Evolutionary conservation across 495 filamentous ascomycete species (phyloP).

Genomic region (Lophiostoma macrostomum): DNA sequence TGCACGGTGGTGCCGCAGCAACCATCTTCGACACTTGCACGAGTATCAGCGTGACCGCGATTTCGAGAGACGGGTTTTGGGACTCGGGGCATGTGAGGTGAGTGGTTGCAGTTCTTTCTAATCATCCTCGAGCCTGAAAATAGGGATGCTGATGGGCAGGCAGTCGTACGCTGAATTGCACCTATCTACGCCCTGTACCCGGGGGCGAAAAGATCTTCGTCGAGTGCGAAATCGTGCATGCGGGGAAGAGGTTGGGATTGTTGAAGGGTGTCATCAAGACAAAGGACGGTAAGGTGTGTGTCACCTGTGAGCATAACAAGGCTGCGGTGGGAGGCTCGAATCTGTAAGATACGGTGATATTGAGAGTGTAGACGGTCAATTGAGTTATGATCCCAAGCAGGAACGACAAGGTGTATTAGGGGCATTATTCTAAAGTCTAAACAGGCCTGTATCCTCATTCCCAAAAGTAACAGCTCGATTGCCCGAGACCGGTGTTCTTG

Average conservation of each 20-base stretch:
- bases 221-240: constrained; percentile 40
- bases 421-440: too few species aligned
- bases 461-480: too few species aligned
- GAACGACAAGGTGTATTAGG: too few species aligned
- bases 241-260: constrained; percentile 36
- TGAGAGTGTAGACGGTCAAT: too few species aligned
- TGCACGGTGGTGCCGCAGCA: constrained; percentile 40
- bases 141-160: too few species aligned
- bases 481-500: too few species aligned
- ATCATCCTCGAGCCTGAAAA: too few species aligned
- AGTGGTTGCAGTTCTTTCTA: too few species aligned
- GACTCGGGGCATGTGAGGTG: constrained; percentile 40
- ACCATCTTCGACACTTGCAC: constrained; percentile 43
- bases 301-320: constrained; percentile 43
- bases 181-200: constrained; percentile 37
- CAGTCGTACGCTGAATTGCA: constrained; percentile 40
- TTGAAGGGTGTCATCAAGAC: constrained; percentile 27
- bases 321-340: constrained; percentile 29
- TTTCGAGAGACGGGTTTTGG: constrained; percentile 36
- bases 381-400: too few species aligned
- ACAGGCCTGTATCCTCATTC: too few species aligned
- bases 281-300: constrained; percentile 36
- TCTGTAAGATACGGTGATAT: too few species aligned
- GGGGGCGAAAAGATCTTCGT: constrained; percentile 36
- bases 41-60: constrained; percentile 29